A percentile compares a stretch with the other conserved stretches of the same genome.
Evolutionary conservation across 2,329 filamentous ascomycete species (phyloP).

Genomic region (Drechslerella stenobrocha): DNA sequence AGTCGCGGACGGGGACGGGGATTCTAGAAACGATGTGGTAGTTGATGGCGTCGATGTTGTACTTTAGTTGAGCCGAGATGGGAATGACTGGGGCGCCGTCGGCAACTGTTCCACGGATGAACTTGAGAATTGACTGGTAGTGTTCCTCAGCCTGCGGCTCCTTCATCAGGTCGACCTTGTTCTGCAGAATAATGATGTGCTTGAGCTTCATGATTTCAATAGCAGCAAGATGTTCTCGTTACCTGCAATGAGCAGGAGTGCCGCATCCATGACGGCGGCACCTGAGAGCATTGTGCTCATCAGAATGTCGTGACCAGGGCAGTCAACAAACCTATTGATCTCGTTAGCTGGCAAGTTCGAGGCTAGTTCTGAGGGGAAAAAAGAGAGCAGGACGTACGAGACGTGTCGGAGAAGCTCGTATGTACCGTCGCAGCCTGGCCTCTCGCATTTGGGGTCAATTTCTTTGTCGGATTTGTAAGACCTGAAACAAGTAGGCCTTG

Average conservation of each 20-base stretch:
- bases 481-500: slow-evolving; percentile 89
- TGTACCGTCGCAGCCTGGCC: slow-evolving; percentile 83
- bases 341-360: slow-evolving; percentile 7
- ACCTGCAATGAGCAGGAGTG: slow-evolving; percentile 90
- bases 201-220: slow-evolving; percentile 99
- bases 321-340: slow-evolving; percentile 80
- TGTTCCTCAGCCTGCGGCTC: slow-evolving; percentile 92
- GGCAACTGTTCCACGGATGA: slow-evolving; percentile 95
- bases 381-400: slow-evolving; percentile 66
- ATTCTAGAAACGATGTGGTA: slow-evolving; percentile 95
- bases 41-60: slow-evolving; percentile 98
- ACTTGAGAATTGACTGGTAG: slow-evolving; percentile 96
- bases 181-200: slow-evolving; percentile 99
- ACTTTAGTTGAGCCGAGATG: slow-evolving; percentile 96
- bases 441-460: slow-evolving; percentile 92
- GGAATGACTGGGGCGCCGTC: slow-evolving; percentile 94
- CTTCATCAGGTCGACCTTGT: slow-evolving; percentile 98
- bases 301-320: slow-evolving; percentile 99
- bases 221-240: slow-evolving; percentile 99
- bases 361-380: too few species aligned
- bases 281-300: slow-evolving; percentile 99
- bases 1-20: slow-evolving; percentile 86
- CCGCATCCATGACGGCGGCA: slow-evolving; percentile 98
- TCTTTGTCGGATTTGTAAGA: slow-evolving; percentile 99
- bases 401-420: slow-evolving; percentile 90